Base-by-base conservation (phyloP, 1,284 basidiomycete genomes). In the Gomphus sp. region DNA sequence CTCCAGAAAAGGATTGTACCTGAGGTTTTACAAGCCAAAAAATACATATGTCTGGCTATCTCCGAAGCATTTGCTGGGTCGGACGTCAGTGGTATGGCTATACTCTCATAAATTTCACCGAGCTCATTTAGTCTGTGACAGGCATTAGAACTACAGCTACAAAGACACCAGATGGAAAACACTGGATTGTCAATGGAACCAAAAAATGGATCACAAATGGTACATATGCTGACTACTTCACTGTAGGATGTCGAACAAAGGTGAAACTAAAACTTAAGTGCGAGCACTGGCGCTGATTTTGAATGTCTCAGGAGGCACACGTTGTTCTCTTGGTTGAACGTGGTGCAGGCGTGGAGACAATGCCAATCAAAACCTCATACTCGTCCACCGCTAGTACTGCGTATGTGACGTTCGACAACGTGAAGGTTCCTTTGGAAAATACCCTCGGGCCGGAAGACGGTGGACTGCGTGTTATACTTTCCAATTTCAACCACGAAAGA, bases 171-270 rank as follows among this genome's bases (percentile, higher is more conserved):
- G 93, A 95, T 67, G 93, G 91, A 41, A 89, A 85, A 66, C 74
- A 84, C 66, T 92, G 89, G 87, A 85, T 91, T 59, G 84, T 95
- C 64, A 92, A 91, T 64, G 93, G 92, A 8, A 93, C 90, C 7
- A 95, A 96, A 73, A 76, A 76, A 65, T 97, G 94, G 94, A 98
- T 98, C 67, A 95, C 94, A 50, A 97, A 94, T 66, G 92, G 90
- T 50, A 82, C 76, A 8, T 90, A 87, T 66, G 80, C 86, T 4
- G 87, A 89, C 68, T 89, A 82, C 54, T 89, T 89, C 69, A 85
- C 81, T 41, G 81, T 82, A 9, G 87, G 82, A 0, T 89, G 86
- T 71, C 80, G 74, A 66, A 89, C 87, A 22, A 82, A 87, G 66
- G 78, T 82, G 62, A 63, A 72, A 63, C 16, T 33, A 14, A n/a